phyloP scores from a whole-genome alignment of 352 stramenopile species.

The Pythium biforme region DNA sequence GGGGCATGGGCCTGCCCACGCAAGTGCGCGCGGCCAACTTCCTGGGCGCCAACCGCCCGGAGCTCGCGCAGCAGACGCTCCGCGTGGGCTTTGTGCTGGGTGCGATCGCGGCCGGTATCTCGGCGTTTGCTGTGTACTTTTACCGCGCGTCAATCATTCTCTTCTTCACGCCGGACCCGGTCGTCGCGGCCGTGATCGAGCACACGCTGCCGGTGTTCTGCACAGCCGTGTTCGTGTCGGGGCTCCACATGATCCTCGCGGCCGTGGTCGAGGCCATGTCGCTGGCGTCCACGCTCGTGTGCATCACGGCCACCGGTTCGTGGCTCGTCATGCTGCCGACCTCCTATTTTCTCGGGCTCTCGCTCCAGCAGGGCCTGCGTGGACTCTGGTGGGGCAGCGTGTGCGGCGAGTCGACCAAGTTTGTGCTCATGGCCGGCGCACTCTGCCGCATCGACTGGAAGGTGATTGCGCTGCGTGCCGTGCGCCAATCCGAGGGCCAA shows the following conservation, averaged over 20 bases:
- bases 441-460: constrained; percentile 68
- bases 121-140: constrained; percentile 46
- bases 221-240: constrained; percentile 68
- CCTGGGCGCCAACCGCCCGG: constrained; percentile 61
- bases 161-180: constrained; percentile 67
- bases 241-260: constrained; percentile 73
- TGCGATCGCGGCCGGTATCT: constrained; percentile 48
- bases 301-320: constrained; percentile 63
- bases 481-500: constrained; percentile 62
- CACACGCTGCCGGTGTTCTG: constrained; percentile 69
- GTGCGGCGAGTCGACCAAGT: constrained; percentile 70
- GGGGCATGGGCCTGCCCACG: constrained; percentile 76
- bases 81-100: constrained; percentile 67
- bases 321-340: constrained; percentile 70
- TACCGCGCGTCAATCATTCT: constrained; percentile 48
- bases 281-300: constrained; percentile 64
- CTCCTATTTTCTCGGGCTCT: constrained; percentile 60
- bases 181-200: constrained; percentile 49
- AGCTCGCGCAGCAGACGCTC: constrained; percentile 53
- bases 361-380: constrained; percentile 44
- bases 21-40: constrained; percentile 80
- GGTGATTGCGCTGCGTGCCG: constrained; percentile 59
- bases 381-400: constrained; percentile 80
- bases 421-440: constrained; percentile 54
- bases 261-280: constrained; percentile 82